A percentile compares a stretch with the other conserved stretches of the same genome.
Evolutionary conservation across 208 protist genomes (phyloP).

Genomic region (Lotmaria passim): DNA sequence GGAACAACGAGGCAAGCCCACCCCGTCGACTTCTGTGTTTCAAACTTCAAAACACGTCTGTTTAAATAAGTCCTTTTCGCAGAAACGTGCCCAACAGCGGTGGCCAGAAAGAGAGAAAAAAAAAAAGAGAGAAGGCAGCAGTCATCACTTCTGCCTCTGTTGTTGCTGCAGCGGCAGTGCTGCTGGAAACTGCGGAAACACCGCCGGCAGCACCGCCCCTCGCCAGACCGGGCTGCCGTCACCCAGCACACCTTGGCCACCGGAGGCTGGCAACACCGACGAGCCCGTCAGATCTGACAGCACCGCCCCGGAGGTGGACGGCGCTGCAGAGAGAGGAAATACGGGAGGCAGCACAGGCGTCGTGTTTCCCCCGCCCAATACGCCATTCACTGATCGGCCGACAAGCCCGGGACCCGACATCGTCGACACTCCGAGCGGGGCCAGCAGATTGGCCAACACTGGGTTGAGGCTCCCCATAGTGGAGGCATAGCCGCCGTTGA

Average conservation of each 20-base stretch:
- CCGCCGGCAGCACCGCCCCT: slow-evolving; percentile 9
- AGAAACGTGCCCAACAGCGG: no score
- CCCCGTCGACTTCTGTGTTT: no score
- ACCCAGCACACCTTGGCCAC: slow-evolving; percentile 16
- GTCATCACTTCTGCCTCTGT: background rate
- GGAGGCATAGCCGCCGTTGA: slow-evolving; percentile 2
- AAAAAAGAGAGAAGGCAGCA: background rate
- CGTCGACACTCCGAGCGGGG: slow-evolving; percentile 15
- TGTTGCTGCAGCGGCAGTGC: background rate
- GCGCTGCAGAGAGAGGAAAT: background rate
- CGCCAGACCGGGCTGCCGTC: slow-evolving; percentile 21
- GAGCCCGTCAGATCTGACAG: background rate
- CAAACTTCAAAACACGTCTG: no score
- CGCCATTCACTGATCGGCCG: slow-evolving; percentile 1
- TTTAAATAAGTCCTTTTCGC: no score
- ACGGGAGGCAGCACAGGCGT: slow-evolving; percentile 3
- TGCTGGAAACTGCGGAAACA: background rate
- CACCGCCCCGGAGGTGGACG: background rate
- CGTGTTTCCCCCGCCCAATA: background rate
- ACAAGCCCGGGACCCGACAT: background rate
- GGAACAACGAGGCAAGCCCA: no score
- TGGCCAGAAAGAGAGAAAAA: background rate
- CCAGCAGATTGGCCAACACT: slow-evolving; percentile 21
- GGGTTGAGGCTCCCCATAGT: slow-evolving; percentile 23
- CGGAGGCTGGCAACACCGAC: background rate